Evolutionary conservation across 192 early-diverging fungal species (phyloP), one percentile per base, ranked within the genome.

Genomic region (Entomortierella parvispora): DNA sequence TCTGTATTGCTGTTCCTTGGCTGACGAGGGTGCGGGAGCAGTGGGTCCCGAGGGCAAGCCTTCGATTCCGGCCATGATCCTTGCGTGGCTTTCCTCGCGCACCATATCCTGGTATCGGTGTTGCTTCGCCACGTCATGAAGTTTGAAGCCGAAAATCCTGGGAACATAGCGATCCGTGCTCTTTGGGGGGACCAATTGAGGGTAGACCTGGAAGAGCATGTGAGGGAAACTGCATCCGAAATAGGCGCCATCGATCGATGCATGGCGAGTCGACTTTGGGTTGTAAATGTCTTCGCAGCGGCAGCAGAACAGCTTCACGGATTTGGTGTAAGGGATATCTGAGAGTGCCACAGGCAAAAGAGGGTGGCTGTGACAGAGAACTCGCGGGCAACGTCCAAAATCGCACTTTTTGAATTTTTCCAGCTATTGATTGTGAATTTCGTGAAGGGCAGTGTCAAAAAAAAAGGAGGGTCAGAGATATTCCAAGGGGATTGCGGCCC

Each of bases 181-280:
- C 68, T 93, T 93, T 4, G 85, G 81, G 10, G 96, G 96, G 57
- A 93, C 78, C 34, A 95, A 82, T 53, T 88, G 84, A 37, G 95
- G 92, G 72, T 96, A 95, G 42, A 92, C 90, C 83, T 97, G 95
- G 69, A 99, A 88, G 40, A 99, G 80, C 88, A 98, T 93, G 69
- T 98, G 96, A 43, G 97, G 97, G 80, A 99, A 93, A 25, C 93
- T 93, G 28, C 95, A 97, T 11, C 96, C 96, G 82, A 96, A 99
- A 68, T 97, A 97, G 4, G 98, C 96, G 23, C 98, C 96, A 67
- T 98, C 98, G 37, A 98, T 91, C 18, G 85, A 80, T 4, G 86
- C 86, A 78, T 99, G 96, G 48, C 92, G 87, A 52, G 91, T 86
- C 55, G 93, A 93, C 66, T 94, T 92, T 52, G 98, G 97, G 55